Base-by-base conservation (phyloP, 2,329 filamentous ascomycete genomes). In the Mollisia scopiformis region DNA sequence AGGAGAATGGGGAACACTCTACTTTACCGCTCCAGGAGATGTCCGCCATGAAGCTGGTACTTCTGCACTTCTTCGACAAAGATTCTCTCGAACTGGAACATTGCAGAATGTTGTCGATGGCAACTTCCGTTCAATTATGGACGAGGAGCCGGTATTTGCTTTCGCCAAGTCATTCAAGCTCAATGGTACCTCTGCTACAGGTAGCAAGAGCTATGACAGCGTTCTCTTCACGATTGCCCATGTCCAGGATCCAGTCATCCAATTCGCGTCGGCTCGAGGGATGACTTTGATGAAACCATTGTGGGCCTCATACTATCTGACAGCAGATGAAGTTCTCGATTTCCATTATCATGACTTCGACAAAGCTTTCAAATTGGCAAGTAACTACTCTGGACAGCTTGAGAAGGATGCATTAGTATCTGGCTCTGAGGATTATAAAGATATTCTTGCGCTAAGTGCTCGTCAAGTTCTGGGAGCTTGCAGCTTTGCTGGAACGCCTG, bases 381-480 rank as follows among this genome's bases (percentile, higher is more conserved):
- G 78, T n/a, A 88, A 91, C 64, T 95, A 94, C 73, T 92, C 90
- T 0, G 77, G 81, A 25, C 87, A 91, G 69, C 79, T 94, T 8
- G 86, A 86, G 7, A 75, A 81, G 35, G 90, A 94, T 77, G 90
- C 91, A 0, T 88, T 88, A 67, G 80, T 85, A 57, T 92, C 89
- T 23, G 91, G 91, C 6, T 89, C 90, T 0, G 82, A 86, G 55
- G 88, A 90, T 65, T 93, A 93, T 68, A 87, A 88, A 33, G 89
- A 92, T 68, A 92, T 93, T 60, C 87, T 91, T 23, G 87, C 90
- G 1, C 80, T 95, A 49, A 91, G 88, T 59, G 91, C 91, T 53
- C 86, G 92, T 49, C 92, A 96, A 72, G 89, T 92, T 14, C 82
- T 95, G 72, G 92, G 91, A 6, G 91, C 89, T 1, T 92, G 89